phyloP scores from a whole-genome alignment of 441 rosid species.

The Erodium moschatum region DNA sequence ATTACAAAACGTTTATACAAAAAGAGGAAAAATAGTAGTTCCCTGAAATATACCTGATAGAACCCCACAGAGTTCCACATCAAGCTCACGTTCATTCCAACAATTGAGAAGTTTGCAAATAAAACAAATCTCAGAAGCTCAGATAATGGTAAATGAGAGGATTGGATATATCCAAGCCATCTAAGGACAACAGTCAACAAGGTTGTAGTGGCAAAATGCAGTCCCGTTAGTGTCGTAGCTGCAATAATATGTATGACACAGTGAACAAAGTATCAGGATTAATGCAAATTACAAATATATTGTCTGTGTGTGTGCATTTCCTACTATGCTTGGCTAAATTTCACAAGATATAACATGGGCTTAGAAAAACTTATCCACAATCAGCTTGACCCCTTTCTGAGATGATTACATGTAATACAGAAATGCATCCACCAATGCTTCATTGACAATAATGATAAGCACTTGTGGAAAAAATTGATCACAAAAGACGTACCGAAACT shows the following conservation, averaged over 20 bases:
- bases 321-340: background rate
- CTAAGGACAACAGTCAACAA: conserved; percentile 46
- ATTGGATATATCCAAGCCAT: conserved; percentile 61
- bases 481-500: conserved; percentile 43
- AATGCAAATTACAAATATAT: background rate
- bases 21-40: background rate
- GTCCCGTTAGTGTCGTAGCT: conserved; percentile 69
- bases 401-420: background rate
- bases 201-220: conserved; percentile 57
- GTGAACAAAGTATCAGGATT: background rate
- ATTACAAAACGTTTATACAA: conserved; percentile 4
- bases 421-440: background rate
- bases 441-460: background rate
- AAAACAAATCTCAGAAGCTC: conserved; percentile 57
- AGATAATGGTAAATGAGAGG: conserved; percentile 54
- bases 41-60: conserved; percentile 45
- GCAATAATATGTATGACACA: conserved; percentile 19
- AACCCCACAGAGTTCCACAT: conserved; percentile 80
- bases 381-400: background rate
- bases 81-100: conserved; percentile 70
- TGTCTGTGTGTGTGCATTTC: background rate
- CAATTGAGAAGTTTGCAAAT: conserved; percentile 61
- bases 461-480: background rate
- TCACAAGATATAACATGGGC: background rate
- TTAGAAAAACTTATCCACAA: background rate